Base-by-base conservation (phyloP, 2,329 filamentous ascomycete genomes). In the Fusarium sterilihyphosum region DNA sequence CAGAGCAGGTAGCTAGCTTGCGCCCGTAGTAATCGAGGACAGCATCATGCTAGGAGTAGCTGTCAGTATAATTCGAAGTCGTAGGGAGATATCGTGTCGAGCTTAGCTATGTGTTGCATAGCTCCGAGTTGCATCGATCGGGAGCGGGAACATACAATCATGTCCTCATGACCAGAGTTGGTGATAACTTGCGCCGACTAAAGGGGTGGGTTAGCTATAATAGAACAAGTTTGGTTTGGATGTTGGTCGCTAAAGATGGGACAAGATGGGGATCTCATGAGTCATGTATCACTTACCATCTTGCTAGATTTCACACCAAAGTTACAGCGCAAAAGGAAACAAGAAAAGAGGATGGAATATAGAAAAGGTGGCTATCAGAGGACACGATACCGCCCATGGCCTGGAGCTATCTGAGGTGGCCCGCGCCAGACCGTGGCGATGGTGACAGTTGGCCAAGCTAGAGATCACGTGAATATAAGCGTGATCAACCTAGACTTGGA, bases 1-100 rank as follows among this genome's bases (percentile, higher is more conserved):
- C 98, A 41, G 95, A 98, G 85, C 96, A 98, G 76, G 96, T 99
- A 73, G 96, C 96, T 78, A 99, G 91, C 81, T 96, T 93, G 77
- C 96, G 92, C 81, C 96, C 96, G 84, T 98, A 99, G 88, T 98
- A 99, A 84, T 99, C 96, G 81, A 99, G 92, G 76, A 97, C 96
- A 75, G 96, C 96, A 90, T 99, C 96, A 84, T 99, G 96, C 96
- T 94, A 77, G 24, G 62, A 61, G 40, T 62, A 57, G 67, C 66
- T 67, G 76, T 76, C 63, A 77, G 73, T 52, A 41, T 47, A 73
- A 72, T 76, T 73, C 62, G 53, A 56, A 57, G 40, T 57, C 35
- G 64, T 44, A 26, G 29, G 62, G 47, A 58, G 61, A 40, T 56
- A n/a, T 60, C n/a, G 52, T 8, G 13, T 26, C 47, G 46, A 69